Evolutionary conservation across 306 rosid genomes (phyloP).

Genomic region (Inga laurina): DNA sequence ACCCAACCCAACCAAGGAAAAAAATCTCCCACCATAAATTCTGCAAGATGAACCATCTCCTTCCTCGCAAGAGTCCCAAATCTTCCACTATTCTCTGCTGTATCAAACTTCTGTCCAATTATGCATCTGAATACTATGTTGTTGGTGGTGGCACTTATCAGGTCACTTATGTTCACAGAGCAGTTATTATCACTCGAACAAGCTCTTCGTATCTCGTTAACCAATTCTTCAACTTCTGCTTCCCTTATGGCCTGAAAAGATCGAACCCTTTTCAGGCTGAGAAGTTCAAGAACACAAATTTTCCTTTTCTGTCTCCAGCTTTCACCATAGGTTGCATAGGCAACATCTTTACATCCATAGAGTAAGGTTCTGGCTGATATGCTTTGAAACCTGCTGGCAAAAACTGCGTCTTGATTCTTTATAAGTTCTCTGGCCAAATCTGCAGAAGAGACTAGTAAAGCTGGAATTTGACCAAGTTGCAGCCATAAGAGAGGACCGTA

Average conservation of each 20-base stretch:
- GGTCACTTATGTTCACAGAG: constrained; percentile 23
- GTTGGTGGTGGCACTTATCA: constrained; percentile 18
- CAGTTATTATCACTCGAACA: neutral
- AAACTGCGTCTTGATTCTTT: constrained; percentile 13
- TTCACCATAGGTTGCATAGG: constrained; percentile 24
- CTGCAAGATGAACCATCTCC: constrained; percentile 7
- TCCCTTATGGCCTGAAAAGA: constrained; percentile 14
- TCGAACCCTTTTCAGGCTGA: constrained; percentile 24
- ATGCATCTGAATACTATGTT: constrained; percentile 28
- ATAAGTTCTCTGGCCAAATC: constrained; percentile 14
- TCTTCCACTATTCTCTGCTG: neutral
- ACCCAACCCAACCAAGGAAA: constrained; percentile 29
- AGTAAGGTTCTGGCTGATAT: neutral
- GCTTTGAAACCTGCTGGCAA: neutral
- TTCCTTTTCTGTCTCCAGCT: constrained; percentile 33
- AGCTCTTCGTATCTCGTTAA: neutral
- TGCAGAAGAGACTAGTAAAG: constrained; percentile 10
- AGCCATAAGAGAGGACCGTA: constrained; percentile 12
- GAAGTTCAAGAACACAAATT: constrained; percentile 26
- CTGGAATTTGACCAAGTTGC: constrained; percentile 5
- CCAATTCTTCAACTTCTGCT: constrained; percentile 24
- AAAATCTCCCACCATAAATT: constrained; percentile 15
- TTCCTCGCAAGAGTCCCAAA: constrained; percentile 6
- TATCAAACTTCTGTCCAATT: constrained; percentile 33
- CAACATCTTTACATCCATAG: constrained; percentile 27